Evolutionary conservation across 805 yeast genomes (phyloP), one percentile per base, ranked within the genome.

Genomic region (Grigorovia yakushimaensis): DNA sequence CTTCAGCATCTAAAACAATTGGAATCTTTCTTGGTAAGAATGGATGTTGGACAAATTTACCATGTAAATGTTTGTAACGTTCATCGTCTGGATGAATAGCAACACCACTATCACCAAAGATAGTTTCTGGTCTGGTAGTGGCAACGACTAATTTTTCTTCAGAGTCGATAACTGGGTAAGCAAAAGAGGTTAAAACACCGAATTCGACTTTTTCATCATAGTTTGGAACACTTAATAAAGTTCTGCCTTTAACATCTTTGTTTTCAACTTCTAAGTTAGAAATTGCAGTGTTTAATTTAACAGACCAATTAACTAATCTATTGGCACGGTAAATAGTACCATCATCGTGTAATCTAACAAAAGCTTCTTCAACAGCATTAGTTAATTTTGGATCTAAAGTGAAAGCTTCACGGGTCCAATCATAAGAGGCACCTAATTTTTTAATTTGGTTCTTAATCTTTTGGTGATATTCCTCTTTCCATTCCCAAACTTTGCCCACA

Each of bases 121-220:
- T 70, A 50, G 98, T 93, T 73, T 93, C 98, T 40, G 98, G 98
- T 79, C 98, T 91, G 39, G 98, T 93, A 44, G 98, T 93, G 35
- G 98, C 98, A 54, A 93, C 95, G 49, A 91, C 73, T 46, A 93
- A 62, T 68, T 76, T 84, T 71, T 93, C 98, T 23, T 51, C 52
- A 15, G 89, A 80, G 43, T 73, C 85, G 50, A 83, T 91, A 51
- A 93, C 88, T 51, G 79, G 84, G 67, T 93, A 93, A 19, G 96
- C 94, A 66, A 88, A 88, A 20, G 95, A 86, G n/a, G 98, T 93
- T 63, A 93, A 74, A 18, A 86, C 95, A 76, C 98, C 98, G 69
- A 93, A 91, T 70, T 93, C 98, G 51, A 93, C 80, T 63, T 84
- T 84, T 59, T 84, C 79, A 41, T 82, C 89, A 66, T 93, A 93